A percentile compares a stretch with the other conserved stretches of the same genome.
Evolutionary conservation across 306 rosid species (phyloP).

Genomic region (Delonix regia): DNA sequence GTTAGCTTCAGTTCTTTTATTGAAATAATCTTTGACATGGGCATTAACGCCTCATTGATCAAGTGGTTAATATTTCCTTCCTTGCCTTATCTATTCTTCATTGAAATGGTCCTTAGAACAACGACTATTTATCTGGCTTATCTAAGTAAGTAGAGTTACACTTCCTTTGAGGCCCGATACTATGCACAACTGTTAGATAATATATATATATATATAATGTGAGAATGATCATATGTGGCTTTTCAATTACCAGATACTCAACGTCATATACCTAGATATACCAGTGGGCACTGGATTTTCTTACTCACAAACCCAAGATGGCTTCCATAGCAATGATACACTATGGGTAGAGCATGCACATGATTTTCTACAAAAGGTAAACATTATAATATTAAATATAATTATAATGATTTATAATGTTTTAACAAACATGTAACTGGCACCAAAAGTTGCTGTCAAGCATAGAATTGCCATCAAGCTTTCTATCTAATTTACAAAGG

Average conservation of each 20-base stretch:
- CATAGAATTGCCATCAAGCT: not conserved
- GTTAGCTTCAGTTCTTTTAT: not conserved
- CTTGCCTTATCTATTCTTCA: not conserved
- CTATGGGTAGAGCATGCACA: conserved; percentile 34
- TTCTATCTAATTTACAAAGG: not conserved
- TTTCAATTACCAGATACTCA: conserved; percentile 33
- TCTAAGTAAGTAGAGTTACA: not conserved
- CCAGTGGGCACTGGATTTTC: conserved; percentile 61
- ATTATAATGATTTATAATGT: not conserved
- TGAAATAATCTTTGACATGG: not conserved
- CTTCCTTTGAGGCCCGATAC: not conserved
- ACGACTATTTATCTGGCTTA: not conserved
- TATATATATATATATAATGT: no score
- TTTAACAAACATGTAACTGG: not conserved
- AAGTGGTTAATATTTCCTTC: not conserved
- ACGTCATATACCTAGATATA: conserved; percentile 52
- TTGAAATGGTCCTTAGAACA: not conserved
- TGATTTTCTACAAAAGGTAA: conserved; percentile 52
- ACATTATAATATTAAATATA: not conserved
- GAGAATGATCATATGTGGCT: not conserved
- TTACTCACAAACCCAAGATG: conserved; percentile 31
- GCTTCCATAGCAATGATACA: conserved; percentile 35
- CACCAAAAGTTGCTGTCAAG: not conserved
- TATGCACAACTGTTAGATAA: not conserved
- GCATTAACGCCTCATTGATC: not conserved